Base-by-base conservation (phyloP, 2,329 filamentous ascomycete genomes). In the Fusarium caatingaense region DNA sequence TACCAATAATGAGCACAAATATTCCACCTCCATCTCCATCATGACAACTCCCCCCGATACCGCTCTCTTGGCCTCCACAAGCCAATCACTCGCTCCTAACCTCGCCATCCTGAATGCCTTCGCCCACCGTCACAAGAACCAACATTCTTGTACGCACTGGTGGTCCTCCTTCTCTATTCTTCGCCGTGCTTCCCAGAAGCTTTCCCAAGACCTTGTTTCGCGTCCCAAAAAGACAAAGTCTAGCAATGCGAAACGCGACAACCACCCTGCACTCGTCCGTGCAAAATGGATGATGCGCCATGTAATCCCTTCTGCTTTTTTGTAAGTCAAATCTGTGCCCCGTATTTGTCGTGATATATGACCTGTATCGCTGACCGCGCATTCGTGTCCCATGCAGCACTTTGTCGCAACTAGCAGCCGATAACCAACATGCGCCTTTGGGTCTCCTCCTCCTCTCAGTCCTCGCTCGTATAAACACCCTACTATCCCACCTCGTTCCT, bases 101-200 rank as follows among this genome's bases (percentile, higher is more conserved):
- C 72, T 82, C 28, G 78, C 86, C 51, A 81, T 94, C 48, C 88
- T 98, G 46, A 85, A 91, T 75, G 87, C 92, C 71, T 88, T 97
- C 74, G 88, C 91, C 79, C 90, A 93, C 78, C 93, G 94, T 74
- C 96, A 98, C 83, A 91, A 90, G 77, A 98, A 98, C 82, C 95
- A 98, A 82, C 95, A 98, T 80, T 90, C 90, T 58, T 85, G 87
- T 67, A 87, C 90, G 30, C 88, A 89, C 76, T 99, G 95, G 95
- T 98, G 92, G 89, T 78, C 82, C 18, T 88, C 89, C 74, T 88
- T 98, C 66, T 86, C 86, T 56, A 86, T 91, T 69, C 85, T 98
- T 69, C 89, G 93, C 37, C 91, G 92, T 48, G 85, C 89, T 60
- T 78, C 91, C 11, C 80, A 81, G 11, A 85, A 86, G 57, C 81